Evolutionary conservation across 208 protist genomes (phyloP).

Genomic region (Porcisia hertigi): DNA sequence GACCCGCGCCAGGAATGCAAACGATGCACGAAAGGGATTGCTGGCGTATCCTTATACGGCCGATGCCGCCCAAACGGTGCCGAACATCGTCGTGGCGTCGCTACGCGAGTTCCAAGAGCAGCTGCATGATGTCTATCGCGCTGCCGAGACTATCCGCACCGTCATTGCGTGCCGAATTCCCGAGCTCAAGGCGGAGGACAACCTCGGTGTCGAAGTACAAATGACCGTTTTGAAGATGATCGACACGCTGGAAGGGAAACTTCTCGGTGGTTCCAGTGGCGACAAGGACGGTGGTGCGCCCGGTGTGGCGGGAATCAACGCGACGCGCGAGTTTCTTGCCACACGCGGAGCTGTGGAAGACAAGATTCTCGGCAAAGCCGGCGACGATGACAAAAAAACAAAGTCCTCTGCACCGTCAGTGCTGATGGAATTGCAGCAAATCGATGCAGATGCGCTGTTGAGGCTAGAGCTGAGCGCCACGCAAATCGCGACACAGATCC

Average conservation of each 20-base stretch:
- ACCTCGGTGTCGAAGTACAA: slow-evolving; percentile 86
- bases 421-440: slow-evolving; percentile 61
- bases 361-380: slow-evolving; percentile 57
- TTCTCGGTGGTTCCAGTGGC: slow-evolving; percentile 31
- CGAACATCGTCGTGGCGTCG: slow-evolving; percentile 31
- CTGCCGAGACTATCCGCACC: slow-evolving; percentile 60
- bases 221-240: slow-evolving; percentile 63
- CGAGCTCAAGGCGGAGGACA: slow-evolving; percentile 87
- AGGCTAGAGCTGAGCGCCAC: slow-evolving; percentile 62
- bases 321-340: slow-evolving; percentile 54
- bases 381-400: slow-evolving; percentile 29
- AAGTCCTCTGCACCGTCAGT: slow-evolving; percentile 57
- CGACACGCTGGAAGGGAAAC: slow-evolving; percentile 53
- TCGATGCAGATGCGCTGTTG: slow-evolving; percentile 62
- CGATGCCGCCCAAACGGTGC: slow-evolving; percentile 27
- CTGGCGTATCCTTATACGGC: slow-evolving; percentile 19
- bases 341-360: slow-evolving; percentile 66
- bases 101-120: slow-evolving; percentile 57
- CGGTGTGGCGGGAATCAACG: slow-evolving; percentile 41
- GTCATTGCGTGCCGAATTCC: slow-evolving; percentile 78
- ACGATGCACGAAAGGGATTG: slow-evolving; percentile 20
- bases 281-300: slow-evolving; percentile 45
- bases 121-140: slow-evolving; percentile 39
- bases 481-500: slow-evolving; percentile 56
- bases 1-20: slow-evolving; percentile 23